Base-by-base conservation (phyloP, 169 alveolate species). In the Plasmodium knowlesi region DNA sequence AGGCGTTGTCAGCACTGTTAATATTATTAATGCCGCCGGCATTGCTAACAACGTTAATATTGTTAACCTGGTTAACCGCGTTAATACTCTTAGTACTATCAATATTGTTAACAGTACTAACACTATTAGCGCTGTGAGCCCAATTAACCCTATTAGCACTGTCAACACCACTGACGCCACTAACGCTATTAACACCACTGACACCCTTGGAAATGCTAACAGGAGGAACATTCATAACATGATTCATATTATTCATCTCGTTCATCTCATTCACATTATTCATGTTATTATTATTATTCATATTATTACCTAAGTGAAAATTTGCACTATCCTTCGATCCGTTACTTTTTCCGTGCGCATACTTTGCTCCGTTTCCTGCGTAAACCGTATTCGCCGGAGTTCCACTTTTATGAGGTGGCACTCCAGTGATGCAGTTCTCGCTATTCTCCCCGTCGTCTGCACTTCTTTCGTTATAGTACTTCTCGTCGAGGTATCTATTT, bases 301-400 rank as follows among this genome's bases (percentile, higher is more conserved):
- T 34, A 74, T 89, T 34, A 85, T 89, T 89, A 78, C 90, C 90
- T 89, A 89, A 53, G 78, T 78, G 88, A 57, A 89, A 89, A 89
- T 89, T 89, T 53, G 82, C 50, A 89, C 53, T 79, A 32, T 89
- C 94, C 79, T 89, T 89, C 43, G 54, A 41, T 54, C 28, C 82
- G 71, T 89, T 89, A 79, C 71, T 79, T 34, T 89, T 89, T 16
- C 83, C 82, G 19, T 80, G 81, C 30, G 82, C 72, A 22, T 78
- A 89, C 32, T 89, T 89, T 0, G 82, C 83, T 54, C 67, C 90
- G 19, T 74, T 79, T 16, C 30, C 70, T 39, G 41, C 19, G 34
- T 57, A 78, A 53, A 37, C 72, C 28, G 71, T 0, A 19, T 71
- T 79, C 14, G 94, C 43, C 30, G 14, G 16, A 25, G 76, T 61